Evolutionary conservation across 192 early-diverging fungal genomes (phyloP).

Genomic region (Umbelopsis sp.): DNA sequence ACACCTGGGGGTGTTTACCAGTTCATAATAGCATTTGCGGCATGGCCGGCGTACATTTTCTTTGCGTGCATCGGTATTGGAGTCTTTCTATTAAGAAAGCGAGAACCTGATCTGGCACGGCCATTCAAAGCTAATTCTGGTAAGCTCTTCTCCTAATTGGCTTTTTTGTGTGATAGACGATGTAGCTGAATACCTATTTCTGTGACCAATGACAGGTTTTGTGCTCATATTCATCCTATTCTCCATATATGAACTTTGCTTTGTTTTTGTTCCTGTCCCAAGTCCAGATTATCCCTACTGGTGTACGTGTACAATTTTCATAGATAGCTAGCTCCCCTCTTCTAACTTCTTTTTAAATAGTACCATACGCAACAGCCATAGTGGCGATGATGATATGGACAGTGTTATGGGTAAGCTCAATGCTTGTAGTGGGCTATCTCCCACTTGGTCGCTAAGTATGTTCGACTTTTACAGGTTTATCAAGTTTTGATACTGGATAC

Average conservation of each 20-base stretch:
- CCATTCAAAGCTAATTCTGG: slow-evolving; percentile 9
- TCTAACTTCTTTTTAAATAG: neutral
- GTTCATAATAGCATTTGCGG: slow-evolving; percentile 38
- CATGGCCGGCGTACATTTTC: slow-evolving; percentile 26
- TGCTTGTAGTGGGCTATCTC: neutral
- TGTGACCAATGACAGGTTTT: neutral
- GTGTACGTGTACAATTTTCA: slow-evolving; percentile 16
- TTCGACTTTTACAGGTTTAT: slow-evolving; percentile 5
- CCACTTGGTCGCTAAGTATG: neutral
- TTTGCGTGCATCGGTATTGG: neutral
- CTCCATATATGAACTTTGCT: slow-evolving; percentile 27
- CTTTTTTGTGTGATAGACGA: neutral
- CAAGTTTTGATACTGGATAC: slow-evolving; percentile 30
- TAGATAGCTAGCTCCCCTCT: neutral
- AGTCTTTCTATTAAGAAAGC: slow-evolving; percentile 21
- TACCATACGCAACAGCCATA: neutral
- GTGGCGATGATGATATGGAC: neutral
- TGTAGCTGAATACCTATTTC: neutral
- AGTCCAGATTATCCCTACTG: slow-evolving; percentile 36
- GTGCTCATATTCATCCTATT: slow-evolving; percentile 2
- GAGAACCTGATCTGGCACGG: slow-evolving; percentile 16
- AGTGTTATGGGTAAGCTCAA: neutral
- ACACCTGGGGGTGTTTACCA: slow-evolving; percentile 33
- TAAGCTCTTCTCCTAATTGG: neutral
- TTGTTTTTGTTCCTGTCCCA: slow-evolving; percentile 36